Conservation (phyloP, 176 grass and related monocot species). For the Leersia perrieri region DNA sequence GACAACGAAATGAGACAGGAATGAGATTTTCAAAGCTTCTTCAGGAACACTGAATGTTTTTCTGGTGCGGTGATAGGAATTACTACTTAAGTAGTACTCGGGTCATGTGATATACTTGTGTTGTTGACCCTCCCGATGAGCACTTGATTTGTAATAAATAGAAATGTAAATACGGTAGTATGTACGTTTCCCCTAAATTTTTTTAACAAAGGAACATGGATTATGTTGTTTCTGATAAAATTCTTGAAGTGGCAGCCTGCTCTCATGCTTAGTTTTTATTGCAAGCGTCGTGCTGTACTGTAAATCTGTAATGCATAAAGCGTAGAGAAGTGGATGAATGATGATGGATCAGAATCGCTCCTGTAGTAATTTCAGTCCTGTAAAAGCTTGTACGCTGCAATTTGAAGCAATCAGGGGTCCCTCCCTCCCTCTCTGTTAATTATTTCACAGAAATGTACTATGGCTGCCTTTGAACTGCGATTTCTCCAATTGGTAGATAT, state of each 20-base stretch:
- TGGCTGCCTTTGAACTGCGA: neutral
- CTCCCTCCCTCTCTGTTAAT: neutral
- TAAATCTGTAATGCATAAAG: neutral
- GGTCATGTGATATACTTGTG: neutral
- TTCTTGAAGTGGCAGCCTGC: neutral
- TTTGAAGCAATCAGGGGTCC: neutral
- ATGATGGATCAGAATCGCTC: neutral
- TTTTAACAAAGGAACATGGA: neutral
- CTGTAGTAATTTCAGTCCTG: neutral
- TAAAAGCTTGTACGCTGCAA: neutral
- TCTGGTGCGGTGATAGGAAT: constrained; percentile 1
- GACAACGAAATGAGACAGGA: constrained; percentile 67
- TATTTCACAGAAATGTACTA: neutral
- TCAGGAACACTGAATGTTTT: neutral
- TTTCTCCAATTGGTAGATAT: no score
- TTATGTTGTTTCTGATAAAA: neutral
- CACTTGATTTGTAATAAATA: neutral
- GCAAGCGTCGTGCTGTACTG: neutral
- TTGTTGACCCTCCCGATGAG: neutral
- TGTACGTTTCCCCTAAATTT: neutral
- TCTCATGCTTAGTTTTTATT: neutral
- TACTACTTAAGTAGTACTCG: neutral
- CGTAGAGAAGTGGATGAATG: neutral
- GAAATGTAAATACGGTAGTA: constrained; percentile 30
- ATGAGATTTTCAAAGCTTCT: constrained; percentile 28